These are phyloP conservation scores for Pelargonium cotyledonis DNA, from an alignment of 441 rosid species.

Conservation along the genomic window DNA sequence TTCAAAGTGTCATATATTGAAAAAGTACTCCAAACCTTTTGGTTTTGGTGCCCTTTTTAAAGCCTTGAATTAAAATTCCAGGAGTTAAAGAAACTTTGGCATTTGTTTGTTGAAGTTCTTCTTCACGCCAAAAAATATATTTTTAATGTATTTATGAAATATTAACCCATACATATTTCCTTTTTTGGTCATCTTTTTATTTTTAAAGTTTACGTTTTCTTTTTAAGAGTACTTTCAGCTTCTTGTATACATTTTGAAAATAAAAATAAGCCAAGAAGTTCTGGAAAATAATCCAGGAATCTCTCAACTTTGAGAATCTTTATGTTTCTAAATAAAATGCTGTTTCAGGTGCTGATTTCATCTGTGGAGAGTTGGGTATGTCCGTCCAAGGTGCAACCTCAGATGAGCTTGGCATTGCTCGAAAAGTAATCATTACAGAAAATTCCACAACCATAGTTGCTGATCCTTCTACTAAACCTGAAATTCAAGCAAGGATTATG, in stretches of 20 bases:
- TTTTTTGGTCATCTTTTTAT: not conserved
- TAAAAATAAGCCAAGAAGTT: too few relatives aligned
- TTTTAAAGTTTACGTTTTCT: not conserved
- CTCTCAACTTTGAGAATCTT: not conserved
- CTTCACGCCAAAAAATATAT: not conserved
- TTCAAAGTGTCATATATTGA: too few relatives aligned
- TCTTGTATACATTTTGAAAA: not conserved
- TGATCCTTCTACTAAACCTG: constrained; percentile 73
- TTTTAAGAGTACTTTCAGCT: not conserved
- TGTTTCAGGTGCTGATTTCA: constrained; percentile 67
- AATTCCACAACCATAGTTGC: constrained; percentile 79
- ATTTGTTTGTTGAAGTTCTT: not conserved
- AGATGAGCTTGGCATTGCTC: constrained; percentile 77
- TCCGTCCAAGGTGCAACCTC: constrained; percentile 49
- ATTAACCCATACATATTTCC: not conserved
- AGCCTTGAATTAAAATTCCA: not conserved
- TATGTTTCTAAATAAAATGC: not conserved
- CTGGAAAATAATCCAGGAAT: not conserved
- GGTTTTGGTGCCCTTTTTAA: too few relatives aligned
- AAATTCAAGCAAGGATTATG: constrained; percentile 72
- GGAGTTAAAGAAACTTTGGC: not conserved
- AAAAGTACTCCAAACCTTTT: too few relatives aligned
- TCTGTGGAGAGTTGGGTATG: constrained; percentile 64
- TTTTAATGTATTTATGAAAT: not conserved
- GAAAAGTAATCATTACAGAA: constrained; percentile 53